These are phyloP conservation scores for Lepiota brunneoincarnata DNA, from an alignment of 768 basidiomycete species.

Conservation along the genomic window DNA sequence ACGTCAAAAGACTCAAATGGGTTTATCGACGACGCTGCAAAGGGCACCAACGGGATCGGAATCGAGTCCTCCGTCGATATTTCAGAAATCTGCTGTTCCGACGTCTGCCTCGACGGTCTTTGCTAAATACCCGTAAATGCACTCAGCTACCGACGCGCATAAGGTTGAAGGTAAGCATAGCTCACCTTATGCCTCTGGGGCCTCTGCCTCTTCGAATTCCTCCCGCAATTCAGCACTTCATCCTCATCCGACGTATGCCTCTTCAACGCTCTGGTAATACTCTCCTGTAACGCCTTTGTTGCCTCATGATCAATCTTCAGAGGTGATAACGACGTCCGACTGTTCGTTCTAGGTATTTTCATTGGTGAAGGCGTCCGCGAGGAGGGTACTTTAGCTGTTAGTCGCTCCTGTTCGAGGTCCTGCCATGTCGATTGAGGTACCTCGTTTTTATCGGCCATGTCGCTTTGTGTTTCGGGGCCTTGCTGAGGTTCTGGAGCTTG, in stretches of 20 bases:
- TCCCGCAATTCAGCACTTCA: slow-evolving; percentile 16
- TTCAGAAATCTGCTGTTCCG: slow-evolving; percentile 24
- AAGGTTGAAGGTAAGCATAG: not conserved
- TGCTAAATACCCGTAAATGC: slow-evolving; percentile 16
- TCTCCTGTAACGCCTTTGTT: slow-evolving; percentile 64
- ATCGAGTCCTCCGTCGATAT: not conserved
- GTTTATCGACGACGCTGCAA: slow-evolving; percentile 20
- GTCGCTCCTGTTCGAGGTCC: slow-evolving; percentile 24
- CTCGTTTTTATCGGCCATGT: not conserved
- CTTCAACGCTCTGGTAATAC: slow-evolving; percentile 67
- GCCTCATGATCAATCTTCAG: slow-evolving; percentile 45
- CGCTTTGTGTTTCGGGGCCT: not conserved
- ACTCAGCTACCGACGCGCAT: not conserved
- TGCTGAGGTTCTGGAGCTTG: not conserved
- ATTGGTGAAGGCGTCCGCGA: slow-evolving; percentile 57
- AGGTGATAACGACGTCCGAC: slow-evolving; percentile 32
- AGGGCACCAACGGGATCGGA: not conserved
- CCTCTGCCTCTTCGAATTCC: slow-evolving; percentile 29
- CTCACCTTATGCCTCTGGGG: slow-evolving; percentile 35
- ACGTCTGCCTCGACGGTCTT: slow-evolving; percentile 37
- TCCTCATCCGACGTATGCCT: slow-evolving; percentile 46
- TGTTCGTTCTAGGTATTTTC: slow-evolving; percentile 30
- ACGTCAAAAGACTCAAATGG: slow-evolving; percentile 25
- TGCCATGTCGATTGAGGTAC: slow-evolving; percentile 12
- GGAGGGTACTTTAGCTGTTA: slow-evolving; percentile 48